These are phyloP conservation scores for Xylogone sp. DNA, from an alignment of 2,329 filamentous ascomycete species.

Conservation along the genomic window DNA sequence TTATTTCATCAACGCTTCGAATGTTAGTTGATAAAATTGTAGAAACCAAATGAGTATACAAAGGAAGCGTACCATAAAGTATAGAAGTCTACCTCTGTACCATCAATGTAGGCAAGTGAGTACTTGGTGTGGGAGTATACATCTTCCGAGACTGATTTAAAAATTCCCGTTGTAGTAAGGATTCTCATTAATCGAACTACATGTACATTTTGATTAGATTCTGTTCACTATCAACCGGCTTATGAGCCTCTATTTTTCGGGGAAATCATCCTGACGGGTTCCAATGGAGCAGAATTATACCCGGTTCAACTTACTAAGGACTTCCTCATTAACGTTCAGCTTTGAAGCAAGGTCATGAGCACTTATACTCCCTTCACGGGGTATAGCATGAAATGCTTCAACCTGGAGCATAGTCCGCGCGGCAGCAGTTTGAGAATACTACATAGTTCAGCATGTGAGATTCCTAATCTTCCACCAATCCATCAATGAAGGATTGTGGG, in stretches of 20 bases:
- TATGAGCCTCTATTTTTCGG: too few species aligned
- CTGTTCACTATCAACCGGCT: too few species aligned
- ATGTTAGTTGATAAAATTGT: not conserved
- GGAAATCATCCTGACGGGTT: too few species aligned
- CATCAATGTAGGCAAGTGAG: conserved; percentile 25
- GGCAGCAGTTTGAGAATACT: conserved; percentile 17
- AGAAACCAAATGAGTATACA: too few species aligned
- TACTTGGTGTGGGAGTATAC: conserved; percentile 24
- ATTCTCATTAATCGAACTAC: conserved; percentile 25
- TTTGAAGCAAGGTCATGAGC: conserved; percentile 17
- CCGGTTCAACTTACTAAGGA: conserved; percentile 21
- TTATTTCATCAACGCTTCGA: conserved; percentile 18
- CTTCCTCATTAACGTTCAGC: conserved; percentile 17
- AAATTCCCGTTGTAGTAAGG: conserved; percentile 25
- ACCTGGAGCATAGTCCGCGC: conserved; percentile 17
- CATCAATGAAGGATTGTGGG: too few species aligned
- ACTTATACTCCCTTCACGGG: conserved; percentile 20
- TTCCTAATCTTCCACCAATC: not conserved
- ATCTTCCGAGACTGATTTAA: conserved; percentile 22
- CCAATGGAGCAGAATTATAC: too few species aligned
- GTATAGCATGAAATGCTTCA: conserved; percentile 24
- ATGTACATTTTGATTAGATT: not conserved
- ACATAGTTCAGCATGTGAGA: not conserved
- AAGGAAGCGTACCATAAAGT: conserved; percentile 17
- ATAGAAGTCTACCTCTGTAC: conserved; percentile 23